Base-by-base conservation (phyloP, 257 asterid genomes). In the Striga asiatica region DNA sequence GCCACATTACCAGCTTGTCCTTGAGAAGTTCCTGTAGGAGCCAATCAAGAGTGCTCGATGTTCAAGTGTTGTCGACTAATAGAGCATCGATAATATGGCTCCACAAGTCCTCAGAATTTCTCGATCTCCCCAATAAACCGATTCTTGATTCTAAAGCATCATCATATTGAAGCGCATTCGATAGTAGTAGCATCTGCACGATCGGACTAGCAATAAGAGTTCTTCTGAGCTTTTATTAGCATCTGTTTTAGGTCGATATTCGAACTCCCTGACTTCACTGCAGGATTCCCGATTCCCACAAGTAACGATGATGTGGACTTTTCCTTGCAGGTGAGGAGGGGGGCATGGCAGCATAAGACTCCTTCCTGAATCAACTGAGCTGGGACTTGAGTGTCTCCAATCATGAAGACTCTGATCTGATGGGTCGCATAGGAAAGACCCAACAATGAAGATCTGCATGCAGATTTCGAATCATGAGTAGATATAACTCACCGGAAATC, bases 361-460 rank as follows among this genome's bases (percentile, higher is more conserved):
- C 97, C 95, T 52, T 78, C 88, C 73, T 79, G 98, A 73, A 88
- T 70, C 37, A 92, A 75, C 74, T 77, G 81, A 62, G 77, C 73
- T 50, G 95, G 94, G 64, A 84, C 93, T 84, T 92, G 94, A 59
- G 66, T 75, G 72, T 78, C 86, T 46, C 94, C 98, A 70, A 92
- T 82, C 98, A 92, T 84, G 71, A 97, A 92, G 55, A 80, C 84
- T 95, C 97, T 77, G 55, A 71, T 72, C 88, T 3, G 76, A 80
- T 28, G 89, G 75, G 64, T 81, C 82, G 60, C 77, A 80, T 71
- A 76, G 81, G 73, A 92, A 92, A 52, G 94, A 80, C 51, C 98
- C 98, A 61, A 82, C 69, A 54, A 88, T 73, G 72, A 84, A 53
- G 54, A 92, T 79, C 98, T 92, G 88, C 72, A 74, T 29, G 49